Evolutionary conservation across 2,329 filamentous ascomycete genomes (phyloP), one percentile per base, ranked within the genome.

Genomic region (Grosmannia huntii): DNA sequence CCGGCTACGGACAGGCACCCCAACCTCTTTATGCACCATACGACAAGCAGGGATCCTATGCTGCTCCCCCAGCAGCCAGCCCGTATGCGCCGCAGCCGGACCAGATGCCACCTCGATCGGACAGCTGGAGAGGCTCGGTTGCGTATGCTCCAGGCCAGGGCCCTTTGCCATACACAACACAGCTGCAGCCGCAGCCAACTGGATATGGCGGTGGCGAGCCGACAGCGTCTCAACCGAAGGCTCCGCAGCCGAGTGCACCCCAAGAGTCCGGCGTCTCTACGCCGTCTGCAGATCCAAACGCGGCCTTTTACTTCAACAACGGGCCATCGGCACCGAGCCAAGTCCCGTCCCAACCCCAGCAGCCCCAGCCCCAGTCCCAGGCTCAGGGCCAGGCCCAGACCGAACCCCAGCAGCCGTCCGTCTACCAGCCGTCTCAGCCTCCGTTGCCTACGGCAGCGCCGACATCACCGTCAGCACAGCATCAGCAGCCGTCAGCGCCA

Each of bases 281-380:
- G 4, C 68, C 71, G 10, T 67, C 69, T 21, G 66, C 74, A 19
- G 82, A 86, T 60, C 74, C 80, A 1, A 80, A 75, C 60, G 73
- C 78, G 12, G 75, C 76, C 11, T 85, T 81, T 64, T 87, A 86
- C 68, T 82, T 81, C 64, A 76, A 71, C 59, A 69, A 72, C 55
- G 70, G 65, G 60, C 67, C 63, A 36, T 66, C 60, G 48, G 66
- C 55, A 4, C 56, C 59, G 16, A 49, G 53, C 23, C 57, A 68
- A 44, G 68, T 69, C 44, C 70, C 66, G 36, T 70, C 12, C 66
- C 73, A 21, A 68, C 70, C 4, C 63, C 71, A 19, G 79, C 73
- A 21, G 68, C 70, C 5, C 63, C 71, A 19, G 79, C 80, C 12
- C 66, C 73, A 21, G 69, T 73, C 5, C 68, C 72, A 3, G 71